phyloP scores from a whole-genome alignment of 495 filamentous ascomycete genomes.

The Xylaria bambusicola region DNA sequence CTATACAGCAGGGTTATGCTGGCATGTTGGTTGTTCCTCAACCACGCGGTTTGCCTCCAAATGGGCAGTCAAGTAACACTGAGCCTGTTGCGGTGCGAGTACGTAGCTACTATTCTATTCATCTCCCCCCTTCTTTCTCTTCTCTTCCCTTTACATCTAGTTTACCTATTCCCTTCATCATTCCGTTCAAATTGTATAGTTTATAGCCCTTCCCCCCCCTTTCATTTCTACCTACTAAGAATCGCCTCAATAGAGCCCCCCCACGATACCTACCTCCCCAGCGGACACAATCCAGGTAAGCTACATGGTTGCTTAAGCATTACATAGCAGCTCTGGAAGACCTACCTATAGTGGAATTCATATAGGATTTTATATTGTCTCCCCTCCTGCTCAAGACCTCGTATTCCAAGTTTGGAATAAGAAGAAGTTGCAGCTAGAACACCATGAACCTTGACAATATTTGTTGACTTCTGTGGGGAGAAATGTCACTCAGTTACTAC shows the following conservation, averaged over 20 bases:
- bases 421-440: slow-evolving; percentile 2
- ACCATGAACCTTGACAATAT: background rate
- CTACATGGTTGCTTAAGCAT: slow-evolving; percentile 3
- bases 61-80: slow-evolving; percentile 39
- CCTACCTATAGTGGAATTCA: background rate
- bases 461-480: background rate
- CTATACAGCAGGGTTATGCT: slow-evolving; percentile 27
- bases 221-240: slow-evolving; percentile 3
- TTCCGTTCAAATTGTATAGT: background rate
- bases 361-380: slow-evolving; percentile 8
- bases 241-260: slow-evolving; percentile 14
- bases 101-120: slow-evolving; percentile 20
- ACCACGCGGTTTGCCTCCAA: slow-evolving; percentile 37
- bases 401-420: background rate
- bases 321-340: slow-evolving; percentile 7
- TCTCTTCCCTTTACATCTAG: no score
- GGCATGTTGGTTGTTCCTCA: slow-evolving; percentile 46
- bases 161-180: no score
- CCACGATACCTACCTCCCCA: slow-evolving; percentile 22
- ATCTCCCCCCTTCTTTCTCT: no score
- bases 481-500: background rate
- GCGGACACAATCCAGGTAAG: slow-evolving; percentile 43
- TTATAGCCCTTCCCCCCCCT: background rate
- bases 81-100: slow-evolving; percentile 32
- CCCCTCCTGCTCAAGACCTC: background rate